phyloP scores from a whole-genome alignment of 176 grass and related monocot species.

The Carex littledalei region DNA sequence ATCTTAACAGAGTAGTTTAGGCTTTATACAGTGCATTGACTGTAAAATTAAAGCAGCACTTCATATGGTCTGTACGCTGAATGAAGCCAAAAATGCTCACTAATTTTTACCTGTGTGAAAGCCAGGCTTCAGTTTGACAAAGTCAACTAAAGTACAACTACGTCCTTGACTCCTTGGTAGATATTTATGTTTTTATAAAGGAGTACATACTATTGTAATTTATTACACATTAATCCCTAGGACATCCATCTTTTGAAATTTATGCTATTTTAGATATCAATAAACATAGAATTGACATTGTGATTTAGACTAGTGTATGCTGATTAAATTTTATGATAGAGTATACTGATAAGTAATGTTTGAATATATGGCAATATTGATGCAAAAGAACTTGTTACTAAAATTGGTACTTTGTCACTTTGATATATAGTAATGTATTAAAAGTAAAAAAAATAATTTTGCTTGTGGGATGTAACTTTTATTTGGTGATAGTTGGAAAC shows the following conservation, averaged over 20 bases:
- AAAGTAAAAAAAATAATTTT: too few relatives aligned
- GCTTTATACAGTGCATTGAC: too few relatives aligned
- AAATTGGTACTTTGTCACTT: too few relatives aligned
- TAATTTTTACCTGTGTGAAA: background rate
- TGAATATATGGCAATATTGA: background rate
- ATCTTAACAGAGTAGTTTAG: too few relatives aligned
- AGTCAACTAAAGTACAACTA: background rate
- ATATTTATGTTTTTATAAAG: background rate
- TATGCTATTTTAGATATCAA: background rate
- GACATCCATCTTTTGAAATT: background rate
- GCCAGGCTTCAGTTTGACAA: background rate
- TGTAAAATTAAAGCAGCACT: too few relatives aligned
- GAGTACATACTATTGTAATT: background rate
- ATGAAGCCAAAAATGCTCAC: too few relatives aligned
- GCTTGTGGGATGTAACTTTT: background rate
- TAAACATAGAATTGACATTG: background rate
- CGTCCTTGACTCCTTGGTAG: background rate
- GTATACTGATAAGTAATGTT: too few relatives aligned
- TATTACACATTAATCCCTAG: background rate
- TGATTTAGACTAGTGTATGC: background rate
- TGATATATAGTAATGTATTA: too few relatives aligned
- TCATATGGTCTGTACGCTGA: too few relatives aligned
- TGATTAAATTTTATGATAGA: background rate
- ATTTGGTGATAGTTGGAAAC: background rate
- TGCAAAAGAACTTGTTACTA: background rate